These are phyloP conservation scores for Annulohypoxylon truncatum DNA, from an alignment of 2,329 filamentous ascomycete species.

Conservation along the genomic window DNA sequence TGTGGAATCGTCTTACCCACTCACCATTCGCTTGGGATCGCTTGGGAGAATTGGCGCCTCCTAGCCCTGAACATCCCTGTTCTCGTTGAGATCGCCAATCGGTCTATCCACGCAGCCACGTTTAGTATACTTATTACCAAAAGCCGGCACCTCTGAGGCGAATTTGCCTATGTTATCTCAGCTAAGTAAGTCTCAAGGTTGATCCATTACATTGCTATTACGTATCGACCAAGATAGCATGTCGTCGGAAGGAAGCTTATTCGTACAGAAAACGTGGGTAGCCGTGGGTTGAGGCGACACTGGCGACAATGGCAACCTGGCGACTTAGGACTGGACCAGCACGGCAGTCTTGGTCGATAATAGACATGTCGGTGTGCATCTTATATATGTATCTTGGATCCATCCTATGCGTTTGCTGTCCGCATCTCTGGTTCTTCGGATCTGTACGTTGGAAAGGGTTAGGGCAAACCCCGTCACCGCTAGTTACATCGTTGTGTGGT, in stretches of 20 bases:
- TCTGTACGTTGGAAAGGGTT: conserved; percentile 14
- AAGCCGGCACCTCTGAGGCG: conserved; percentile 6
- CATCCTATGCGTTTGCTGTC: conserved; percentile 19
- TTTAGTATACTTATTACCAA: conserved; percentile 9
- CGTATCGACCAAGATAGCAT: conserved; percentile 19
- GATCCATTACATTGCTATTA: conserved; percentile 32
- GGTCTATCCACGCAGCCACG: conserved; percentile 4
- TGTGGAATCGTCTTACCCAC: conserved; percentile 14
- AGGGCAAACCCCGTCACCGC: conserved; percentile 33
- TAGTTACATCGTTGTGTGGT: conserved; percentile 21
- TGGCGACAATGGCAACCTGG: conserved; percentile 3
- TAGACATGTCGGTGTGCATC: conserved; percentile 29
- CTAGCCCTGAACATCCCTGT: conserved; percentile 25
- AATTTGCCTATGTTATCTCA: conserved; percentile 6
- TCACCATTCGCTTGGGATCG: conserved; percentile 23
- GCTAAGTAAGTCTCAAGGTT: conserved; percentile 7
- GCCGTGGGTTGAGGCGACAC: conserved; percentile 2
- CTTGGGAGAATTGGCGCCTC: conserved; percentile 10
- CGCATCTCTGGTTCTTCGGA: conserved; percentile 3
- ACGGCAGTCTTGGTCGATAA: not conserved
- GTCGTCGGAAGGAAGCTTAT: not conserved
- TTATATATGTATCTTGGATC: conserved; percentile 7
- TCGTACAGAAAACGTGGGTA: not conserved
- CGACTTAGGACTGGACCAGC: conserved; percentile 4
- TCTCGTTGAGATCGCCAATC: conserved; percentile 6